Conservation (phyloP, 805 yeast genomes). For the Nakazawaea ambrosiae region DNA sequence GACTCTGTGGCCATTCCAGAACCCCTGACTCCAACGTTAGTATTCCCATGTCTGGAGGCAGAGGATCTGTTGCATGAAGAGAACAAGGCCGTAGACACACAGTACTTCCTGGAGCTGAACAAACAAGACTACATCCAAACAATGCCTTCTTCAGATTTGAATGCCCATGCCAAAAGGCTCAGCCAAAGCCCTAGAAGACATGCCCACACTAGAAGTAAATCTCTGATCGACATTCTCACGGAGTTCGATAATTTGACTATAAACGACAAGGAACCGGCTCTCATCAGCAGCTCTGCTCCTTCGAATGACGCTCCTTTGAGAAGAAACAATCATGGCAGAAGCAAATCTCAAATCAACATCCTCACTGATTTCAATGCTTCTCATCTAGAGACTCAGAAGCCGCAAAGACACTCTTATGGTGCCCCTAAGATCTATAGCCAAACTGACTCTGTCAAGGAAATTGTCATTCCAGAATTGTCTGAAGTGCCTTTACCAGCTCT, state of each 20-base stretch:
- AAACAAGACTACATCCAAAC: constrained; percentile 2
- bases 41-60: no score
- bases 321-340: constrained; percentile 1
- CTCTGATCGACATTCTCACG: constrained; percentile 5
- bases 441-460: constrained; percentile 6
- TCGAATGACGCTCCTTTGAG: no score
- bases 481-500: background rate
- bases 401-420: no score
- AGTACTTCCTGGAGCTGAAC: background rate
- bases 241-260: constrained; percentile 3
- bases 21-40: no score
- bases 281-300: background rate
- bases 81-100: no score
- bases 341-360: constrained; percentile 2
- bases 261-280: background rate
- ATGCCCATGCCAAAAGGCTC: background rate
- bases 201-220: constrained; percentile 9
- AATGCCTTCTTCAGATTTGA: background rate
- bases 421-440: constrained; percentile 2
- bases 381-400: background rate
- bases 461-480: constrained; percentile 5
- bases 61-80: no score
- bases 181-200: constrained; percentile 8
- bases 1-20: no score
- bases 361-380: background rate